phyloP scores from a whole-genome alignment of 148 eudicot species.

The Camellia japonica region DNA sequence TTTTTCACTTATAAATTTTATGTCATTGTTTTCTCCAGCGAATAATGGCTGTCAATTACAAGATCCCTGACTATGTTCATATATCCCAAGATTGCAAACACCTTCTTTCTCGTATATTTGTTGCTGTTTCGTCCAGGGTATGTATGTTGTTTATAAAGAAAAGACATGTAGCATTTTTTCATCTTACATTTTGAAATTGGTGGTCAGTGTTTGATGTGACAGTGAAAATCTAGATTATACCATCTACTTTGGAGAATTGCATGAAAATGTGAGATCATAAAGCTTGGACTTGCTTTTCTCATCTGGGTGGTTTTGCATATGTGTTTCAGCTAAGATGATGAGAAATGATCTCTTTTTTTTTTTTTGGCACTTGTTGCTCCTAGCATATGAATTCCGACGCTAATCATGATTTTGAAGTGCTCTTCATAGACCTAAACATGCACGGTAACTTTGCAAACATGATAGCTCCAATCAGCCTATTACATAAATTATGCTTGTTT shows the following conservation, averaged over 20 bases:
- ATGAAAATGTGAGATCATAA: neutral
- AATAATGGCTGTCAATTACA: slow-evolving; percentile 84
- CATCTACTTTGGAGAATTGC: neutral
- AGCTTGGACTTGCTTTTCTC: neutral
- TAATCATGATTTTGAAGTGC: neutral
- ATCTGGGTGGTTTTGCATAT: neutral
- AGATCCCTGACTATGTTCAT: slow-evolving; percentile 91
- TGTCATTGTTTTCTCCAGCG: slow-evolving; percentile 41
- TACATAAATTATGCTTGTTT: neutral
- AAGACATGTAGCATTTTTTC: neutral
- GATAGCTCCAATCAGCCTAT: neutral
- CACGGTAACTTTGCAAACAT: neutral
- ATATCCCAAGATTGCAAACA: slow-evolving; percentile 83
- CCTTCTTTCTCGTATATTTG: slow-evolving; percentile 83
- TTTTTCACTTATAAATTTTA: slow-evolving; percentile 6
- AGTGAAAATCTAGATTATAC: no score
- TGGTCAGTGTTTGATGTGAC: neutral
- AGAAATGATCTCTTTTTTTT: neutral
- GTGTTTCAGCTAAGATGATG: neutral
- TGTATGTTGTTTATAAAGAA: slow-evolving; percentile 17
- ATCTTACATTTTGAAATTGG: neutral
- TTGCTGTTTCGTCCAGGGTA: slow-evolving; percentile 73
- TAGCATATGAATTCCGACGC: neutral
- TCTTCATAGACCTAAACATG: neutral
- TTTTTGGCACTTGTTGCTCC: neutral